These are phyloP conservation scores for Colletotrichum noveboracense DNA, from an alignment of 2,329 filamentous ascomycete species.

Conservation along the genomic window DNA sequence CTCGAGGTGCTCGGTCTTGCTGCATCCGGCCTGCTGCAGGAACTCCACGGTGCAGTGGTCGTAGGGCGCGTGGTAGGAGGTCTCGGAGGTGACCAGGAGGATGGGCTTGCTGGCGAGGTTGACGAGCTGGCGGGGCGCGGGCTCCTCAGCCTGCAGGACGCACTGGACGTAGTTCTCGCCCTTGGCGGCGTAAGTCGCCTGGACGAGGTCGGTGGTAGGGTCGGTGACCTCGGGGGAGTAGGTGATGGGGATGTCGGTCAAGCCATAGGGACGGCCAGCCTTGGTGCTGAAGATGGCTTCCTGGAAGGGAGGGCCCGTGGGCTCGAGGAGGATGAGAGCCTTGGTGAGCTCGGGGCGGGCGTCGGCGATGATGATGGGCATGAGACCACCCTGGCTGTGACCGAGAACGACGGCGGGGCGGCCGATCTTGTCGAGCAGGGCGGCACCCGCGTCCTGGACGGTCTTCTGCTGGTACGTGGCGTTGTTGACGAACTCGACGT, in stretches of 20 bases:
- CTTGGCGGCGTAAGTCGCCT: constrained; percentile 28
- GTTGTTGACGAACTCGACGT: constrained; percentile 40
- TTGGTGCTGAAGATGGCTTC: constrained; percentile 42
- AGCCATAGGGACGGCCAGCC: constrained; percentile 44
- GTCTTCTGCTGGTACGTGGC: constrained; percentile 37
- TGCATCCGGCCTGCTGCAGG: constrained; percentile 47
- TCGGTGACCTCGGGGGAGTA: constrained; percentile 49
- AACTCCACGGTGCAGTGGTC: constrained; percentile 47
- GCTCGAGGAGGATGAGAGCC: constrained; percentile 49
- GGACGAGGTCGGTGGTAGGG: constrained; percentile 36
- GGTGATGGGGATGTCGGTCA: constrained; percentile 53
- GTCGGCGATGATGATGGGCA: constrained; percentile 47
- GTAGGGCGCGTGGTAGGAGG: constrained; percentile 51
- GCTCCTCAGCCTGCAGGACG: constrained; percentile 39
- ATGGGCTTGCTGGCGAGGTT: constrained; percentile 40
- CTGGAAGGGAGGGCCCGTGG: constrained; percentile 51
- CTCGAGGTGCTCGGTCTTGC: constrained; percentile 35
- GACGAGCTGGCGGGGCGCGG: constrained; percentile 36
- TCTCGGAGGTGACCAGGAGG: constrained; percentile 44
- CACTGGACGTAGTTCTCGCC: constrained; percentile 29
- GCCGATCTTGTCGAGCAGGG: constrained; percentile 47
- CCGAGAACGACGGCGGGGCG: constrained; percentile 43
- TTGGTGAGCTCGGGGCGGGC: constrained; percentile 43
- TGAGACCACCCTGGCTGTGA: constrained; percentile 51
- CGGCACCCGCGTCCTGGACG: constrained; percentile 43